Evolutionary conservation across 23 red algal genomes (phyloP).

Genomic region (Gracilaria vermiculophylla): DNA sequence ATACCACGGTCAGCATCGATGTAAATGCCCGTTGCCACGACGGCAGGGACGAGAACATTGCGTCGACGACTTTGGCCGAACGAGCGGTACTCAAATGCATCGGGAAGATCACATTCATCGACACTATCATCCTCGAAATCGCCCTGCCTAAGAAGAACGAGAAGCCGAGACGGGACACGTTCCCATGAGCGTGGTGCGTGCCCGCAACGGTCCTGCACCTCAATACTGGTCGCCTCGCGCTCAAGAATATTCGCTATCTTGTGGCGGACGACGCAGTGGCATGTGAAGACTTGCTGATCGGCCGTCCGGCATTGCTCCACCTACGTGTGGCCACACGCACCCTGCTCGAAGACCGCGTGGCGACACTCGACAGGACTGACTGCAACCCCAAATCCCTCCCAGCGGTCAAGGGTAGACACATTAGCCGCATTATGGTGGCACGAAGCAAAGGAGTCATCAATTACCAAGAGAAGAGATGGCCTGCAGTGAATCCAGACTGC

Average conservation of each 20-base stretch:
- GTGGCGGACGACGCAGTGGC: not conserved
- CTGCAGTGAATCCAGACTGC: not conserved
- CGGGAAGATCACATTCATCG: not conserved
- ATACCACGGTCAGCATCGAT: not conserved
- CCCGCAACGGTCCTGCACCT: not conserved
- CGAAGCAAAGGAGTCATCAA: not conserved
- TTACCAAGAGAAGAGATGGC: not conserved
- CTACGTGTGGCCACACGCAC: not conserved
- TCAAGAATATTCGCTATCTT: not conserved
- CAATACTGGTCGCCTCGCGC: not conserved
- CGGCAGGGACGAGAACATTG: conserved; percentile 18
- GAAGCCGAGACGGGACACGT: not conserved
- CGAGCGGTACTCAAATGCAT: not conserved
- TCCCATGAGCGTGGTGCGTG: not conserved
- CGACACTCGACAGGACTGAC: not conserved
- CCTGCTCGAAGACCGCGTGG: not conserved
- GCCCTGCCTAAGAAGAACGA: not conserved
- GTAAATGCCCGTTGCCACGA: conserved; percentile 22
- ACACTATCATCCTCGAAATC: not conserved
- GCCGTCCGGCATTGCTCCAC: not conserved
- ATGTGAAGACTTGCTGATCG: not conserved
- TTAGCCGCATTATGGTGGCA: not conserved
- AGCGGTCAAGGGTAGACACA: not conserved
- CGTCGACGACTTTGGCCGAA: conserved; percentile 10
- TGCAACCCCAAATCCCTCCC: not conserved